Evolutionary conservation across 2,329 filamentous ascomycete genomes (phyloP).

Genomic region (Akanthomyces muscarius): DNA sequence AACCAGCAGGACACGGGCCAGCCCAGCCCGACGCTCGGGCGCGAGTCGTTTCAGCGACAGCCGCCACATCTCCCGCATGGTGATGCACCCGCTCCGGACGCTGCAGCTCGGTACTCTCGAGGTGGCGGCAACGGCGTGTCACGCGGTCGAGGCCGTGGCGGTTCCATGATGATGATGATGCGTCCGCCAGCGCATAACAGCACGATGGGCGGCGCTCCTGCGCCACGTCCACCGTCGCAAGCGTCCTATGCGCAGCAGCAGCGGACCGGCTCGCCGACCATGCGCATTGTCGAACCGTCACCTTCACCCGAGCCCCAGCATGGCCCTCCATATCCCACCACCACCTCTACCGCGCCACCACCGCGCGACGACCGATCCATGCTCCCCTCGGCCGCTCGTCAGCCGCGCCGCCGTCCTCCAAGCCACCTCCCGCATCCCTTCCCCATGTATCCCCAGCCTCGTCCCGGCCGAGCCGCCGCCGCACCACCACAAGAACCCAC

Average conservation of each 20-base stretch:
- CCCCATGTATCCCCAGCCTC: constrained; percentile 11
- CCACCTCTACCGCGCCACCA: constrained; percentile 15
- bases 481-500: not conserved
- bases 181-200: constrained; percentile 7
- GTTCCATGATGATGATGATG: not conserved
- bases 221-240: not conserved
- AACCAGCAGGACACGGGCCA: constrained; percentile 33
- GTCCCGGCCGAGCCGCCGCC: not conserved
- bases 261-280: constrained; percentile 30
- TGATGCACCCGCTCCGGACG: constrained; percentile 1
- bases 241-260: not conserved
- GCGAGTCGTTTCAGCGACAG: constrained; percentile 22
- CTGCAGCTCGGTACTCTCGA: constrained; percentile 11
- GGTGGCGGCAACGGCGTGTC: not conserved
- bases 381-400: constrained; percentile 16
- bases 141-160: not conserved
- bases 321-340: constrained; percentile 23
- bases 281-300: constrained; percentile 36
- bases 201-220: constrained; percentile 23
- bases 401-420: constrained; percentile 8
- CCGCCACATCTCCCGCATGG: not conserved
- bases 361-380: constrained; percentile 20
- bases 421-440: constrained; percentile 17
- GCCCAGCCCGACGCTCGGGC: constrained; percentile 41
- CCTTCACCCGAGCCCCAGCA: constrained; percentile 26